Evolutionary conservation across 2,329 filamentous ascomycete genomes (phyloP).

Genomic region (Sporothrix inflata): DNA sequence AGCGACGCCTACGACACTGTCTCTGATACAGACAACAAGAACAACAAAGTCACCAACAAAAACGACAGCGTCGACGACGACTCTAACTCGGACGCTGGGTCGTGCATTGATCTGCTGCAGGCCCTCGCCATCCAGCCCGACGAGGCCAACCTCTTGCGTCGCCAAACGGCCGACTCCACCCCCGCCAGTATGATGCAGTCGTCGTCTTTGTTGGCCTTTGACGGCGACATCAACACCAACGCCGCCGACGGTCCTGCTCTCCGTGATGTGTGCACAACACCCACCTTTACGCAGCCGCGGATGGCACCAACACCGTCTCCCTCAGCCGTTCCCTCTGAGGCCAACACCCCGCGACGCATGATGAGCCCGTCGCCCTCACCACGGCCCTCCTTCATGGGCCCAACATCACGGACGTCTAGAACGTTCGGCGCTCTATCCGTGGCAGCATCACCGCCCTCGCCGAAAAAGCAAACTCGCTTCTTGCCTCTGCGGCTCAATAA

Average conservation of each 20-base stretch:
- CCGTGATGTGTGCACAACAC: conserved; percentile 22
- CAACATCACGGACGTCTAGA: neutral
- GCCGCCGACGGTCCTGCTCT: neutral
- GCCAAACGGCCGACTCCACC: conserved; percentile 6
- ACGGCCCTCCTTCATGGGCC: neutral
- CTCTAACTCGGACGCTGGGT: conserved; percentile 29
- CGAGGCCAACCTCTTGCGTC: conserved; percentile 26
- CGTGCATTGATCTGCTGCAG: conserved; percentile 38
- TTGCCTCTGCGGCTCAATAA: conserved; percentile 20
- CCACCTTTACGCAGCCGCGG: conserved; percentile 31
- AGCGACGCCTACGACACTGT: neutral
- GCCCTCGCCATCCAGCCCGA: conserved; percentile 38
- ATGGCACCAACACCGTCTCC: conserved; percentile 19
- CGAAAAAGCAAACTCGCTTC: conserved; percentile 21
- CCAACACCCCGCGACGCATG: neutral
- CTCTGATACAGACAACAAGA: neutral
- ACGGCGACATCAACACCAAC: neutral
- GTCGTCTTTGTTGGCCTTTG: neutral
- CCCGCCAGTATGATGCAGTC: neutral
- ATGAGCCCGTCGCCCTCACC: conserved; percentile 9
- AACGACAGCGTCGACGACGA: neutral
- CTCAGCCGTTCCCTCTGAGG: neutral
- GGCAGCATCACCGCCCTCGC: neutral
- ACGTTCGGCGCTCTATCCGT: neutral
- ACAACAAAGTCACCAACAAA: neutral